Evolutionary conservation across 805 yeast genomes (phyloP).

Genomic region (Saturnispora besseyi): DNA sequence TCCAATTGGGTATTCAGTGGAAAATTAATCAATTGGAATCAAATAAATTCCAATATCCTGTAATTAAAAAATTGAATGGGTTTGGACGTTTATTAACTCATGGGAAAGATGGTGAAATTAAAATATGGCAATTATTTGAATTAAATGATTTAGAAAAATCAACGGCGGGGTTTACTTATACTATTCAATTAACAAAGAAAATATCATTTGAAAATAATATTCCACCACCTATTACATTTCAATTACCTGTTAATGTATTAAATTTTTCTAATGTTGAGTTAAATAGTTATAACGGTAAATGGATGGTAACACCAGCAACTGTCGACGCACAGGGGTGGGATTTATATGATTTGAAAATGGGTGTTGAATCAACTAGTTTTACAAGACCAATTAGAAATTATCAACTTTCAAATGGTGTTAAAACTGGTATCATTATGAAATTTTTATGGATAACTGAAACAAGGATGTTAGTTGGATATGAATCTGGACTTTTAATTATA

Average conservation of each 20-base stretch:
- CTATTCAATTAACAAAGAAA: slow-evolving; percentile 14
- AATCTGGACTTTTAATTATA: slow-evolving; percentile 53
- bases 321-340: slow-evolving; percentile 57
- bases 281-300: slow-evolving; percentile 9
- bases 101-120: slow-evolving; percentile 52
- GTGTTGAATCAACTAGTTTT: slow-evolving; percentile 11
- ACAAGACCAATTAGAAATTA: slow-evolving; percentile 22
- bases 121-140: slow-evolving; percentile 35
- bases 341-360: slow-evolving; percentile 31
- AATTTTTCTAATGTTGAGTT: slow-evolving; percentile 62
- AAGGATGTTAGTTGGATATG: slow-evolving; percentile 51
- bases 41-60: slow-evolving; percentile 10
- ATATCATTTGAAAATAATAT: not conserved
- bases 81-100: slow-evolving; percentile 50
- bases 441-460: slow-evolving; percentile 31
- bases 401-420: not conserved
- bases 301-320: slow-evolving; percentile 53
- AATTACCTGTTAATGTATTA: slow-evolving; percentile 62
- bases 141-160: slow-evolving; percentile 5
- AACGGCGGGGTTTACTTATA: slow-evolving; percentile 8
- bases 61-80: not conserved
- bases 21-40: slow-evolving; percentile 13
- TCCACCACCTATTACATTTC: slow-evolving; percentile 25
- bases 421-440: slow-evolving; percentile 58
- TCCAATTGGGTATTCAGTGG: slow-evolving; percentile 35